Percentiles rank a stretch among this genome's conserved stretches.
Conservation (phyloP, 2,329 filamentous ascomycete species). For the Fusarium sp. region DNA sequence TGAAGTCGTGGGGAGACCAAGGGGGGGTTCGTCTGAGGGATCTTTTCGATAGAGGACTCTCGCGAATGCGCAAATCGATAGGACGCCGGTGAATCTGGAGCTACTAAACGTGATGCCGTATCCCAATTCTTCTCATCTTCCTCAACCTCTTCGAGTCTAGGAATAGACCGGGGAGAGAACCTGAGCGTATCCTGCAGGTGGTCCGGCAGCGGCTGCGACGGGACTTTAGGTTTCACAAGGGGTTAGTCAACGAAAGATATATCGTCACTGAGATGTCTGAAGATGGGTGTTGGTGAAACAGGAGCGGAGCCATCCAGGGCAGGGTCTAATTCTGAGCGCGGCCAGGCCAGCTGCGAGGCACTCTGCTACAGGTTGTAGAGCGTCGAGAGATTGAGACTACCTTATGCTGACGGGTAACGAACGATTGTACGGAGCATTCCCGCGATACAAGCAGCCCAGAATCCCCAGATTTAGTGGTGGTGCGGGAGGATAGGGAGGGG, state of each 20-base stretch:
- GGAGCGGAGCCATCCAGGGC: conserved; percentile 29
- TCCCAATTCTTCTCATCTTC: conserved; percentile 65
- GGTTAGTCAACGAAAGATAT: conserved; percentile 43
- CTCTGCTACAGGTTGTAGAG: conserved; percentile 6
- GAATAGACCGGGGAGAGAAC: conserved; percentile 64
- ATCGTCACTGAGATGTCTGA: conserved; percentile 33
- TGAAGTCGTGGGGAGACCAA: conserved; percentile 58
- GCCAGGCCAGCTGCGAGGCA: conserved; percentile 8
- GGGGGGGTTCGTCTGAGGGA: conserved; percentile 52
- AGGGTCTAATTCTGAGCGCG: conserved; percentile 24
- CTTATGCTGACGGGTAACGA: conserved; percentile 29
- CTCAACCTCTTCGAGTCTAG: conserved; percentile 67
- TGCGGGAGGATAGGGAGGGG: conserved; percentile 43
- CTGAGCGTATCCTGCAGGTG: conserved; percentile 66
- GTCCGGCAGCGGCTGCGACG: conserved; percentile 71
- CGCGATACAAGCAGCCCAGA: conserved; percentile 33
- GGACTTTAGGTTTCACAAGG: conserved; percentile 59
- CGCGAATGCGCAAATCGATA: conserved; percentile 65
- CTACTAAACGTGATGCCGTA: conserved; percentile 62
- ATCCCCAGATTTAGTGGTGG: conserved; percentile 37
- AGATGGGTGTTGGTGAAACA: conserved; percentile 39
- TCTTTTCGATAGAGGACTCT: conserved; percentile 70
- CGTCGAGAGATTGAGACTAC: conserved; percentile 6
- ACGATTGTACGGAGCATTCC: conserved; percentile 43
- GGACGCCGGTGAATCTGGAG: conserved; percentile 58